Percentiles rank a stretch among this genome's conserved stretches.
These are phyloP conservation scores for Xylaria palmicola DNA, from an alignment of 495 filamentous ascomycete species.

Conservation along the genomic window DNA sequence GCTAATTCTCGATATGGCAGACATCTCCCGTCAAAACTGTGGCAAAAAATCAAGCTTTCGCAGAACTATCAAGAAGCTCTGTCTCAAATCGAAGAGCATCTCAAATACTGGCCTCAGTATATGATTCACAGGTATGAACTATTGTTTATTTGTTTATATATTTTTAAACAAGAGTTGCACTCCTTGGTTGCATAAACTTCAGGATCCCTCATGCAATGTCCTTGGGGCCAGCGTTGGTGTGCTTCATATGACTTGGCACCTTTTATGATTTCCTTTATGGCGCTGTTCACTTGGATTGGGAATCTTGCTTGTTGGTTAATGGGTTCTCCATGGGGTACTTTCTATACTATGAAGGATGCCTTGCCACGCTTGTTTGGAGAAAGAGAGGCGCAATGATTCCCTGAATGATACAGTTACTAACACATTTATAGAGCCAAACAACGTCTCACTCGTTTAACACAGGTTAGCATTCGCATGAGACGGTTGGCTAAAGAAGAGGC, in stretches of 20 bases:
- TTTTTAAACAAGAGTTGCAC: neutral
- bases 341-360: too few species aligned
- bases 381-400: too few species aligned
- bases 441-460: constrained; percentile 87
- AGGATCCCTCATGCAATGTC: neutral
- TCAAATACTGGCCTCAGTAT: constrained; percentile 97
- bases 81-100: constrained; percentile 79
- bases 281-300: too few species aligned
- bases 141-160: neutral
- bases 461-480: constrained; percentile 85
- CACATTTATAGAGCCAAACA: constrained; percentile 64
- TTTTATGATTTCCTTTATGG: too few species aligned
- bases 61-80: constrained; percentile 87
- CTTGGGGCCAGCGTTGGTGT: neutral
- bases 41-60: constrained; percentile 91
- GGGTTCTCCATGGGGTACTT: too few species aligned
- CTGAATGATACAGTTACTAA: neutral
- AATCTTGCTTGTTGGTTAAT: too few species aligned
- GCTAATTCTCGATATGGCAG: constrained; percentile 45
- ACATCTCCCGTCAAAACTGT: constrained; percentile 88
- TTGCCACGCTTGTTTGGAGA: too few species aligned
- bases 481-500: constrained; percentile 85
- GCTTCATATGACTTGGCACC: too few species aligned
- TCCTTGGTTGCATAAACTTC: neutral
- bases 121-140: constrained; percentile 72